Conservation (phyloP, 2,329 filamentous ascomycete species). For the Scopulariopsis brevicaulis region DNA sequence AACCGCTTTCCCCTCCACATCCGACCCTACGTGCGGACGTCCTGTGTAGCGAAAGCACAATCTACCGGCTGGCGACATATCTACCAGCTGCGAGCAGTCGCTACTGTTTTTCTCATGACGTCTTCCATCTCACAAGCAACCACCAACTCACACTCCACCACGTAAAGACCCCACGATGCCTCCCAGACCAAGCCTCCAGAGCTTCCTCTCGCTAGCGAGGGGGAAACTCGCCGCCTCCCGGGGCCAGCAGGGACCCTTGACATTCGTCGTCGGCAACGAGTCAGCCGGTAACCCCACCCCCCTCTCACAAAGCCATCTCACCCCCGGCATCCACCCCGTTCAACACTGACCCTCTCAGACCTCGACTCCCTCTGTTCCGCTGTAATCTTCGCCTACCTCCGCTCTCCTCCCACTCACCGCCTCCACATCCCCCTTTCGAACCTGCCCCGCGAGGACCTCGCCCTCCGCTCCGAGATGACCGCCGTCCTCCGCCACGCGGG, state of each 20-base stretch:
- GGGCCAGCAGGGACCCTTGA: slow-evolving; percentile 35
- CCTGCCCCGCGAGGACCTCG: slow-evolving; percentile 54
- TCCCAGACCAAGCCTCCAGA: slow-evolving; percentile 26
- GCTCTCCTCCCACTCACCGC: slow-evolving; percentile 36
- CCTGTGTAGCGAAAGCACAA: too few relatives aligned
- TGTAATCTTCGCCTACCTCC: slow-evolving; percentile 64
- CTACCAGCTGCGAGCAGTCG: too few relatives aligned
- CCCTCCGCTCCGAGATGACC: slow-evolving; percentile 60
- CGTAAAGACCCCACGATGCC: slow-evolving; percentile 13
- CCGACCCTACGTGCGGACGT: too few relatives aligned
- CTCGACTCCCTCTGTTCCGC: slow-evolving; percentile 72
- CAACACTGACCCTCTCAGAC: slow-evolving; percentile 40
- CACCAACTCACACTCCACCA: background rate
- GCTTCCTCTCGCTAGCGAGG: slow-evolving; percentile 64
- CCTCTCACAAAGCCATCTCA: background rate
- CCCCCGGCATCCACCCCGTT: background rate
- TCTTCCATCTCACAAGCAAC: background rate
- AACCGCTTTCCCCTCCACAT: background rate
- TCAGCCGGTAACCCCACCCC: slow-evolving; percentile 40
- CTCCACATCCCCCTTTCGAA: slow-evolving; percentile 66
- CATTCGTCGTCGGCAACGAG: slow-evolving; percentile 57
- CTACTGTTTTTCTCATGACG: too few relatives aligned
- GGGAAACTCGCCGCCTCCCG: slow-evolving; percentile 51
- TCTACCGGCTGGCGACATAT: too few relatives aligned
- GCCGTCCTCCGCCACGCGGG: slow-evolving; percentile 52